Evolutionary conservation across 495 filamentous ascomycete genomes (phyloP).

Genomic region (Cercophora scortea): DNA sequence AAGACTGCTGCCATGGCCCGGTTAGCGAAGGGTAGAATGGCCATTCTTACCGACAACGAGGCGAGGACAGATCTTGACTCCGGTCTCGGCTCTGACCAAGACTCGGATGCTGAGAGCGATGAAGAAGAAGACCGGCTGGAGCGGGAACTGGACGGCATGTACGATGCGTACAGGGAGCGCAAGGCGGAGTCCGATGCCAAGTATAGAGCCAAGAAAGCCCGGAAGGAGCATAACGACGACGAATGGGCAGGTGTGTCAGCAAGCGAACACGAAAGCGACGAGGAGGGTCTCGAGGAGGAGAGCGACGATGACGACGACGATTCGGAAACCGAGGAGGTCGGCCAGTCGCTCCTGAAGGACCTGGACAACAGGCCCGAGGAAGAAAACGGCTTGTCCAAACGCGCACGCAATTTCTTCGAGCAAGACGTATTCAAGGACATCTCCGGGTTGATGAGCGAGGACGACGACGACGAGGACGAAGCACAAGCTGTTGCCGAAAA

Average conservation of each 20-base stretch:
- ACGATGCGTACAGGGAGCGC: conserved; percentile 75
- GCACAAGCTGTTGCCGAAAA: conserved; percentile 13
- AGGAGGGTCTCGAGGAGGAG: conserved; percentile 44
- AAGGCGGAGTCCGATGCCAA: conserved; percentile 75
- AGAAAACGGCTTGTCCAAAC: conserved; percentile 60
- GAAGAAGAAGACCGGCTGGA: conserved; percentile 78
- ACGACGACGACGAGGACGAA: conserved; percentile 40
- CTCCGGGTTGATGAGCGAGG: conserved; percentile 44
- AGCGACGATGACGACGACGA: conserved; percentile 48
- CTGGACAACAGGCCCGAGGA: conserved; percentile 40
- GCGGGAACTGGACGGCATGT: conserved; percentile 74
- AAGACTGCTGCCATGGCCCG: conserved; percentile 59
- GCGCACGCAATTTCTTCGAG: conserved; percentile 82
- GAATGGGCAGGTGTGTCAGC: conserved; percentile 91
- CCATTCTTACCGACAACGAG: conserved; percentile 43
- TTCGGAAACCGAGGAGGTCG: conserved; percentile 27
- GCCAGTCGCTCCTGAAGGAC: conserved; percentile 41
- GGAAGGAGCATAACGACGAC: conserved; percentile 73
- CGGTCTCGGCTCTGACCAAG: conserved; percentile 44
- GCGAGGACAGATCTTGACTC: conserved; percentile 52
- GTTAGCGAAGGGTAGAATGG: conserved; percentile 74
- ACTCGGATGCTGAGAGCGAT: conserved; percentile 57
- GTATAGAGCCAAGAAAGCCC: conserved; percentile 76
- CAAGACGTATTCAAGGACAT: conserved; percentile 91
- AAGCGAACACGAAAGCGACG: conserved; percentile 47